Conservation (phyloP, 2,329 filamentous ascomycete species). For the Pochonia chlamydosporia region DNA sequence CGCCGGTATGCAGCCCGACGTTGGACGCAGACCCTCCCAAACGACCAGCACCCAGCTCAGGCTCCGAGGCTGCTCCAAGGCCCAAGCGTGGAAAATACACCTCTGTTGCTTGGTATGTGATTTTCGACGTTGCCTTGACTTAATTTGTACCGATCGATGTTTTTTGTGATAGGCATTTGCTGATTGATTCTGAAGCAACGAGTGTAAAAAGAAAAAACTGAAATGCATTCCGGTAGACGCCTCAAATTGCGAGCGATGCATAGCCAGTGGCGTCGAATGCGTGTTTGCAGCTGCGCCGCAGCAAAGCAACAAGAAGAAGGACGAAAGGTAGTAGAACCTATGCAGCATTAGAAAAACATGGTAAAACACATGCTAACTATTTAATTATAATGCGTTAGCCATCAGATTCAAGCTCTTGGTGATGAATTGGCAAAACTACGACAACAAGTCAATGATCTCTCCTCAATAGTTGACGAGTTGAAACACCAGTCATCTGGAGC, state of each 20-base stretch:
- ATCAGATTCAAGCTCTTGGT: constrained; percentile 16
- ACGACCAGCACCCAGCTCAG: constrained; percentile 3
- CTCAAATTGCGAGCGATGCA: constrained; percentile 24
- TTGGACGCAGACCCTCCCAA: constrained; percentile 6
- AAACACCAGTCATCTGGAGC: constrained; percentile 14
- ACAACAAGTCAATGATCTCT: constrained; percentile 23
- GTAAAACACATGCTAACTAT: too few species aligned
- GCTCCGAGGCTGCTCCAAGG: constrained; percentile 5
- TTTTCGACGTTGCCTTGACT: too few species aligned
- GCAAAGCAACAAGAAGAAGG: constrained; percentile 15
- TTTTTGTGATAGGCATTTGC: background rate
- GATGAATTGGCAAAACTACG: constrained; percentile 23
- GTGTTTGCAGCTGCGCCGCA: constrained; percentile 17
- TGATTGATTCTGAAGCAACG: constrained; percentile 21
- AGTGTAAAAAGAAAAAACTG: constrained; percentile 35
- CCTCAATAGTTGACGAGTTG: constrained; percentile 20
- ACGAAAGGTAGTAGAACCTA: constrained; percentile 15
- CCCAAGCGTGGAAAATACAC: constrained; percentile 32
- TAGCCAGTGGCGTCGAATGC: constrained; percentile 19
- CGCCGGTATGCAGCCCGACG: background rate
- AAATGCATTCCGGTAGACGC: constrained; percentile 27
- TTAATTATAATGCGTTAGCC: too few species aligned
- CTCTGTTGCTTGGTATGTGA: constrained; percentile 28
- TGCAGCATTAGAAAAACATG: too few species aligned
- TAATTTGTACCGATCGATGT: too few species aligned